Evolutionary conservation across 1,139 yeast species (phyloP).

Genomic region (Geotrichum europaeum): DNA sequence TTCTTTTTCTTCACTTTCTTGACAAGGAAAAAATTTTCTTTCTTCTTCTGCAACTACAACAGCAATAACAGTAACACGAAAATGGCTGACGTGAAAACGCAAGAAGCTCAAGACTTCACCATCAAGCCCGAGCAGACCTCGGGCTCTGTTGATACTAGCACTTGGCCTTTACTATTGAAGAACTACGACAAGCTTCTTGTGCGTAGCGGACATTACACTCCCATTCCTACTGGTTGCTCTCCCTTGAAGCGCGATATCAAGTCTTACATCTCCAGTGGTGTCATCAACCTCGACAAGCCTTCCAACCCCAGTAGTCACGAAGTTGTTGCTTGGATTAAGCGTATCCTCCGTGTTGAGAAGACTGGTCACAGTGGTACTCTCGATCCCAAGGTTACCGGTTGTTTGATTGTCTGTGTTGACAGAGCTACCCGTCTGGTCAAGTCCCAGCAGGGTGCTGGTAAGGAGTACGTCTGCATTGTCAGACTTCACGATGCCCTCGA

Average conservation of each 20-base stretch:
- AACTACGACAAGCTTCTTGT: conserved; percentile 90
- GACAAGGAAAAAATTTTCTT: not conserved
- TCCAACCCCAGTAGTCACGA: conserved; percentile 97
- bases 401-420: conserved; percentile 95
- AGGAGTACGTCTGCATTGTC: conserved; percentile 96
- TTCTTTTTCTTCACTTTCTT: not conserved
- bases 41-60: not conserved
- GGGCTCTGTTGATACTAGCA: conserved; percentile 79
- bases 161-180: conserved; percentile 92
- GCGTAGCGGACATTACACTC: conserved; percentile 94
- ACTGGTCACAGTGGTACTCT: conserved; percentile 99
- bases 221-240: conserved; percentile 90
- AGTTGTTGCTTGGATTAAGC: conserved; percentile 98
- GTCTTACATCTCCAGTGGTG: conserved; percentile 88
- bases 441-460: conserved; percentile 99
- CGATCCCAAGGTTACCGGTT: conserved; percentile 93
- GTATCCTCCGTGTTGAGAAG: conserved; percentile 90
- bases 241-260: conserved; percentile 92
- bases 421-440: conserved; percentile 97
- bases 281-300: conserved; percentile 94
- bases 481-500: conserved; percentile 89
- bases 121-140: conserved; percentile 82
- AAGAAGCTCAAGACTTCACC: conserved; percentile 38
- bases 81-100: conserved; percentile 29
- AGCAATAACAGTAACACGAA: not conserved